These are phyloP conservation scores for Micromonas commoda DNA, from an alignment of 139 green algal genomes.

Conservation along the genomic window DNA sequence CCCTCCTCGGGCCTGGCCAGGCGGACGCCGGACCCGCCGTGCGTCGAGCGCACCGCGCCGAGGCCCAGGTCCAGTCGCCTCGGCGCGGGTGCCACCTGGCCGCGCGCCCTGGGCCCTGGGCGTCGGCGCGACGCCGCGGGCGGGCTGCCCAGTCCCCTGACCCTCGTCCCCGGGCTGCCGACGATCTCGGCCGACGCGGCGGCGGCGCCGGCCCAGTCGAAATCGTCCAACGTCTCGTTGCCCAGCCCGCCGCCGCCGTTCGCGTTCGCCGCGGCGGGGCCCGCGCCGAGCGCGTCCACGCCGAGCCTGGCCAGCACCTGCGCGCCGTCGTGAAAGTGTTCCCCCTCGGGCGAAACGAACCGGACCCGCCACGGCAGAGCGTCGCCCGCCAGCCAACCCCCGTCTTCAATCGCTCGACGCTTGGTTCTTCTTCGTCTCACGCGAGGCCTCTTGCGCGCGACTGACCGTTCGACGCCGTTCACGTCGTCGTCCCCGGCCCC, in stretches of 20 bases:
- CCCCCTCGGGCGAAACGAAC: background rate
- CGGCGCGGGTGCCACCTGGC: background rate
- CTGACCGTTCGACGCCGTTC: background rate
- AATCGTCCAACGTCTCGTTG: background rate
- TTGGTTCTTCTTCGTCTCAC: background rate
- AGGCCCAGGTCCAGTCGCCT: background rate
- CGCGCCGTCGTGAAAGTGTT: background rate
- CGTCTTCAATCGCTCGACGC: background rate
- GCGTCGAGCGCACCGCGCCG: background rate
- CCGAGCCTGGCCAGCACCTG: slow-evolving; percentile 5
- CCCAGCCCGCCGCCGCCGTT: background rate
- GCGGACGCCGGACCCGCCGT: slow-evolving; percentile 16
- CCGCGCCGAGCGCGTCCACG: background rate
- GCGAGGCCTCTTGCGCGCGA: background rate
- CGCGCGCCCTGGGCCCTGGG: background rate
- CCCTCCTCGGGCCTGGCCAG: background rate
- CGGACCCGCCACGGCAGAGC: slow-evolving; percentile 8
- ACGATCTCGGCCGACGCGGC: too few relatives aligned
- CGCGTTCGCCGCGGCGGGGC: background rate
- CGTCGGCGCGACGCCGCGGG: too few relatives aligned
- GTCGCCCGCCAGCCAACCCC: background rate
- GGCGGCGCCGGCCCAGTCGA: background rate
- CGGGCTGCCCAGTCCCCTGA: background rate
- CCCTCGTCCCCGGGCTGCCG: background rate
- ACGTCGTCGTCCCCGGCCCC: background rate